Evolutionary conservation across 345 rosid species (phyloP).

Genomic region (Melastoma malabathricum): DNA sequence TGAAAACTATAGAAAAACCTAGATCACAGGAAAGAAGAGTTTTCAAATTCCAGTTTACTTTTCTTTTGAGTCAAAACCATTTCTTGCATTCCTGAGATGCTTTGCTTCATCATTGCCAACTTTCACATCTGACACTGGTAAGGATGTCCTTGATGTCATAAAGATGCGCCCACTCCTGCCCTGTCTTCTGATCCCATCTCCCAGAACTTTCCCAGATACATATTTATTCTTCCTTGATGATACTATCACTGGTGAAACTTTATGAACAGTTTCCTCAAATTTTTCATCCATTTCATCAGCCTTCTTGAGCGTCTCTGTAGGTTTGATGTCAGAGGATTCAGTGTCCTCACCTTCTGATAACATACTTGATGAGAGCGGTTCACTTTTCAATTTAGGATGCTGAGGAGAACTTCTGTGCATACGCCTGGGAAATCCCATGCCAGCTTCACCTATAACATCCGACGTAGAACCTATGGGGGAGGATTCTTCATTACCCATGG

Average conservation of each 20-base stretch:
- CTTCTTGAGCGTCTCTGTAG: slow-evolving; percentile 53
- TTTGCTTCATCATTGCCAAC: slow-evolving; percentile 65
- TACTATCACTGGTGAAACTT: slow-evolving; percentile 34
- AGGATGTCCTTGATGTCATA: slow-evolving; percentile 45
- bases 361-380: slow-evolving; percentile 49
- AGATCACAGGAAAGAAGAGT: slow-evolving; percentile 2
- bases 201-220: slow-evolving; percentile 47
- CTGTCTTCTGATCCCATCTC: slow-evolving; percentile 72
- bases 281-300: slow-evolving; percentile 73
- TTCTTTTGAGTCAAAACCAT: slow-evolving; percentile 57
- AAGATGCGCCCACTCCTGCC: slow-evolving; percentile 73
- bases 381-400: slow-evolving; percentile 59
- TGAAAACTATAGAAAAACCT: background rate
- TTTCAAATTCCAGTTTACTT: slow-evolving; percentile 28
- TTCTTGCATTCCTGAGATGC: slow-evolving; percentile 70
- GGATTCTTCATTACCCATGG: slow-evolving; percentile 55
- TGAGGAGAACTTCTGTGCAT: slow-evolving; percentile 61
- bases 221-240: slow-evolving; percentile 70
- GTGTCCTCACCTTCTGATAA: slow-evolving; percentile 95
- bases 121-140: slow-evolving; percentile 51
- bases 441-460: slow-evolving; percentile 60
- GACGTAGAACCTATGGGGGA: slow-evolving; percentile 44
- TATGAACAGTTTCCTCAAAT: slow-evolving; percentile 49
- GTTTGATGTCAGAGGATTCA: slow-evolving; percentile 62
- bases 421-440: slow-evolving; percentile 51